Percentiles rank a stretch among this genome's conserved stretches.
These are phyloP conservation scores for Suillus plorans DNA, from an alignment of 768 basidiomycete species.

Conservation along the genomic window DNA sequence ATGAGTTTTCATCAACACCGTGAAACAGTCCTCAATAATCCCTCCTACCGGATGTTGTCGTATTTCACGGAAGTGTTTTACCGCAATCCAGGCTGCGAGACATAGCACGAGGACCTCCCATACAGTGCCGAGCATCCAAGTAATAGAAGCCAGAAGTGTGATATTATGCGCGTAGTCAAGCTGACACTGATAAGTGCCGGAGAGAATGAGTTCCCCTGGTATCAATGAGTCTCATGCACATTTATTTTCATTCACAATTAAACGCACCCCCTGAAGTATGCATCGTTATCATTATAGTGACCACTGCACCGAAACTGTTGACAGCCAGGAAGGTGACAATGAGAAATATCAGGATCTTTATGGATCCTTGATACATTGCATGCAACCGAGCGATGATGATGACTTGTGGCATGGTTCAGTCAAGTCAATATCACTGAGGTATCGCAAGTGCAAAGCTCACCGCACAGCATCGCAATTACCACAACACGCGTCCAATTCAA, in stretches of 20 bases:
- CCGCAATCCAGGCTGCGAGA: background rate
- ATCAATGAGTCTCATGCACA: background rate
- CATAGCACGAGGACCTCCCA: background rate
- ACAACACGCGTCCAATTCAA: accelerated
- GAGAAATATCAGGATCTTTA: background rate
- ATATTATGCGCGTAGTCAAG: no score
- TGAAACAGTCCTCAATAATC: background rate
- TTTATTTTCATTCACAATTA: no score
- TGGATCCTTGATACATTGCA: background rate
- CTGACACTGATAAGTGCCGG: background rate
- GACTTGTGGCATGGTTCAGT: background rate
- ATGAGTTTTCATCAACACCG: background rate
- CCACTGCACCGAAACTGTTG: background rate
- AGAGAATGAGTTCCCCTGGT: background rate
- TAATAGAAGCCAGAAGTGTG: no score
- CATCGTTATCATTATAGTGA: no score
- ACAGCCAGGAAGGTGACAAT: background rate
- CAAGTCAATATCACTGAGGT: background rate
- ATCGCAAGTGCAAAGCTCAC: background rate
- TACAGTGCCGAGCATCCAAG: background rate
- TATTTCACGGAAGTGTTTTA: background rate
- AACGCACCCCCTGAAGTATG: no score
- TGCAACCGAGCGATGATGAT: background rate
- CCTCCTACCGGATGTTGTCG: background rate
- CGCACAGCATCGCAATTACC: background rate